Evolutionary conservation across 2,329 filamentous ascomycete genomes (phyloP), one percentile per base, ranked within the genome.

Genomic region (Clonostachys rosea): DNA sequence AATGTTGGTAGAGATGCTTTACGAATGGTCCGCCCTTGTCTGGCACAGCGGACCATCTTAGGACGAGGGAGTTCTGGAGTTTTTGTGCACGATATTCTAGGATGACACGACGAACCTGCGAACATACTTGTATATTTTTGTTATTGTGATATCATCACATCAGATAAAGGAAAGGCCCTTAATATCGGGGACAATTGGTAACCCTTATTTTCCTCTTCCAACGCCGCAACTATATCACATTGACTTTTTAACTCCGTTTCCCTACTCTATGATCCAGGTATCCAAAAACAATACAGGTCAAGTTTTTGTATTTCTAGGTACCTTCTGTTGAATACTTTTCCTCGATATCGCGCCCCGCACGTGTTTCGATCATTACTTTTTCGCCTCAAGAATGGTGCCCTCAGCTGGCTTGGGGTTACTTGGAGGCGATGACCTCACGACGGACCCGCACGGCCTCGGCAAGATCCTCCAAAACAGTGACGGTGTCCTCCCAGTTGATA

Each of bases 401-500:
- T 45, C 43, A 14, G 43, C 24, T 30, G 24, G 24, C 24, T 30
- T 30, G 24, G 24, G 9, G 2, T 30, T 30, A 30, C 36, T 39
- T 58, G 47, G 65, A 67, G 36, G 64, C 65, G 56, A 71, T 75
- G 40, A 70, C 48, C 58, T 81, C 74, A 58, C 94, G 82, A 57
- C 92, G 82, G 53, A 81, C 79, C 45, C 88, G 81, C 45, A 97
- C 86, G 35, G 89, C 88, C n/a, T 83, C 82, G 6, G 94, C 91
- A 33, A 97, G 79, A 57, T 92, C 80, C 67, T 96, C 87, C 20
- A 97, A 78, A 1, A 94, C 88, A 2, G 79, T 73, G 40, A 94
- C 82, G 2, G 91, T 96, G 46, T 75, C 78, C 13, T 95, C 89
- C 92, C 92, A 96, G 75, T 88, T 76, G 63, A 99, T 96, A 73